Conservation (phyloP, 1,139 yeast species). For the Hyphopichia burtonii region DNA sequence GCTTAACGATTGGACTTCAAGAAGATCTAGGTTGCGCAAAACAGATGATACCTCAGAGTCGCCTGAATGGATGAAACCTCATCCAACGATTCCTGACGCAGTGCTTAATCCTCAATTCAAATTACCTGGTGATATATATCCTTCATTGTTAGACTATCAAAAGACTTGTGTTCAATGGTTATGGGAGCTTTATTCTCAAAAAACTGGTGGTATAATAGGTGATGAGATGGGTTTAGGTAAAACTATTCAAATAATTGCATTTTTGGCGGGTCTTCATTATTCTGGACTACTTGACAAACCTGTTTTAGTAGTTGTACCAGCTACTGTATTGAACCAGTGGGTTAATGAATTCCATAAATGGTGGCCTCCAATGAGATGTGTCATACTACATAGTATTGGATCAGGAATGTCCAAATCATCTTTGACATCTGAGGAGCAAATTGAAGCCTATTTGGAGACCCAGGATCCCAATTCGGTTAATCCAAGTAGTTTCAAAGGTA, state of each 20-base stretch:
- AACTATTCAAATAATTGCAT: conserved; percentile 87
- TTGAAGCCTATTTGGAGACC: conserved; percentile 49
- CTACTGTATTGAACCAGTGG: conserved; percentile 96
- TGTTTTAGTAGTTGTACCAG: conserved; percentile 87
- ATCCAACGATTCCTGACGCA: conserved; percentile 78
- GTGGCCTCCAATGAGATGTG: conserved; percentile 96
- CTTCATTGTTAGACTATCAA: conserved; percentile 86
- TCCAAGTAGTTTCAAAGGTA: conserved; percentile 18
- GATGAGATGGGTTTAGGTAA: conserved; percentile 99
- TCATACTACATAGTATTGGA: conserved; percentile 89
- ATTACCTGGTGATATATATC: conserved; percentile 89
- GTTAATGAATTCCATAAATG: conserved; percentile 91
- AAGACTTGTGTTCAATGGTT: conserved; percentile 85
- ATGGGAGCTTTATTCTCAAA: conserved; percentile 81
- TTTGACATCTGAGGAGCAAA: conserved; percentile 42
- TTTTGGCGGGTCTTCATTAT: conserved; percentile 86
- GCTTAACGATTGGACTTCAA: conserved; percentile 55
- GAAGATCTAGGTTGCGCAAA: conserved; percentile 23
- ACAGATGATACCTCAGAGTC: conserved; percentile 10
- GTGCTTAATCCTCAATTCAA: conserved; percentile 63
- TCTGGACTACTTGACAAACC: conserved; percentile 76
- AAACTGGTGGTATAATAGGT: conserved; percentile 92
- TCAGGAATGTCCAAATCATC: conserved; percentile 65
- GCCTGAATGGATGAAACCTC: conserved; percentile 71
- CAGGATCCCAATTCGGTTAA: conserved; percentile 43